Evolutionary conservation across 2,329 filamentous ascomycete species (phyloP).

Genomic region (Penicillium hesseltinei): DNA sequence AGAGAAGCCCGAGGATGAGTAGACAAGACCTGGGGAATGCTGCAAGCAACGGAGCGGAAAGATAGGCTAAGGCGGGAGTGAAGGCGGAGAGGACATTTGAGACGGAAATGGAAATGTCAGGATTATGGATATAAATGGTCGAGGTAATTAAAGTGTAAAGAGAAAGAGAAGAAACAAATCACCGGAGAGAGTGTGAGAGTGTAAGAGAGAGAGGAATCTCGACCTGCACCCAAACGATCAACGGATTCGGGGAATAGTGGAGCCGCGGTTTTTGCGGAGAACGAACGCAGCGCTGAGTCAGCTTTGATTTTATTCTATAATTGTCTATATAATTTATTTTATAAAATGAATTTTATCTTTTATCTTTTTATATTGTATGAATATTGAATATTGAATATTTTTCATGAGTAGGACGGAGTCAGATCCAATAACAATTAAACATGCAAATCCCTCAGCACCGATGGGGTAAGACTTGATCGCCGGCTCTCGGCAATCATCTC

Average conservation of each 20-base stretch:
- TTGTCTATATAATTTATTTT: too few relatives aligned
- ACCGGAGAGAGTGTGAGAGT: constrained; percentile 16
- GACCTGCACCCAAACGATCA: constrained; percentile 18
- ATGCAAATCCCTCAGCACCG: constrained; percentile 1
- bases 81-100: constrained; percentile 12
- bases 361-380: background rate
- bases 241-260: constrained; percentile 33
- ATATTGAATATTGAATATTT: too few relatives aligned
- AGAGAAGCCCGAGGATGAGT: constrained; percentile 9
- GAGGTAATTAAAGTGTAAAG: constrained; percentile 6
- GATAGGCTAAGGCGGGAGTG: constrained; percentile 9
- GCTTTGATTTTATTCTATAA: background rate
- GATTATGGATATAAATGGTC: background rate
- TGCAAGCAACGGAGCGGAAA: constrained; percentile 11
- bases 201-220: constrained; percentile 24
- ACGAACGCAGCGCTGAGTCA: constrained; percentile 21
- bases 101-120: constrained; percentile 5
- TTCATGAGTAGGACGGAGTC: background rate
- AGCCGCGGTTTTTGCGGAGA: constrained; percentile 29
- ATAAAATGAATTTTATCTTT: background rate
- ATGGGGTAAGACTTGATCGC: constrained; percentile 9
- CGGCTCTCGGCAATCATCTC: constrained; percentile 6
- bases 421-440: background rate
- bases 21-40: constrained; percentile 10
- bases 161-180: background rate